Evolutionary conservation across 139 green algal species (phyloP), one percentile per base, ranked within the genome.

Genomic region (Marvania coccoides): DNA sequence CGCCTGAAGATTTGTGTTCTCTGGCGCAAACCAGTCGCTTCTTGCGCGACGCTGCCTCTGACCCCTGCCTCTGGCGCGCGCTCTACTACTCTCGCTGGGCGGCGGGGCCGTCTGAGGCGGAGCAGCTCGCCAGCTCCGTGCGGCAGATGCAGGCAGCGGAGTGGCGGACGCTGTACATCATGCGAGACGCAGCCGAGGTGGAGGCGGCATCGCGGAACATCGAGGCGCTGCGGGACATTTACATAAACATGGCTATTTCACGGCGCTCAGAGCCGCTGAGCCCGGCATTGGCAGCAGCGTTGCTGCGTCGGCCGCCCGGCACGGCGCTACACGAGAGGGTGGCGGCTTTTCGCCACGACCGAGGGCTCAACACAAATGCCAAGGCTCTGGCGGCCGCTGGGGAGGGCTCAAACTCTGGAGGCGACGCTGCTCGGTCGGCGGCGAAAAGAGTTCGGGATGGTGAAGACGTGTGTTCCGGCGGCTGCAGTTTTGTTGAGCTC

Each of bases 51-150:
- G 29, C 64, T 10, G 51, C 46, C 9, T 60, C 30, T 35, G 75
- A 80, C 45, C 37, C 62, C 13, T 29, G 64, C 1, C 39, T 83
- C 29, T 83, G 77, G 77, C 53, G 69, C 13, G 45, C 73, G 2
- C 58, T 83, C 19, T 84, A 69, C 34, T 61, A 63, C 19, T 29
- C 39, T 3, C 47, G 77, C 30, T 78, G 72, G 42, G 40, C 45
- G 4, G 40, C 61, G 14, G 47, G 58, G 15, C 53, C 53, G 19
- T 29, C 36, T 34, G 12, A 46, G n/a, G 55, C 42, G 33, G 67
- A 73, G 2, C 53, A 9, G 54, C n/a, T 61, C 6, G 8, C 38
- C 14, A 30, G 40, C 19, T 31, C 38, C 19, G 54, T 42, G 0
- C 47, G 58, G 45, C 42, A 58, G 7, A 54, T 61, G 57, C 53